These are phyloP conservation scores for Citrus maxima DNA, from an alignment of 345 rosid species.

Conservation along the genomic window DNA sequence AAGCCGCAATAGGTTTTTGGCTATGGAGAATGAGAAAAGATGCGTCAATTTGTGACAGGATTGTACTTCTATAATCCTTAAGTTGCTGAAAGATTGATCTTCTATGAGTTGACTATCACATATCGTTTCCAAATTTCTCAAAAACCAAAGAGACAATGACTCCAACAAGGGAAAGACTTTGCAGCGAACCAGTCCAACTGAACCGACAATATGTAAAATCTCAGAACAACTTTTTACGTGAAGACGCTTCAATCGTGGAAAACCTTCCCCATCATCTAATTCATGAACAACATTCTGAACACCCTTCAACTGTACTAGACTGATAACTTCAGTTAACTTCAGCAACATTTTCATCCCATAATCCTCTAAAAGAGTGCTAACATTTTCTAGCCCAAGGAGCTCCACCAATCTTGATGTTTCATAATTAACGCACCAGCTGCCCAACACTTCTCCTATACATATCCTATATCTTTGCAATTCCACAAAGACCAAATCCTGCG, in stretches of 20 bases:
- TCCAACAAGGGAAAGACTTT: constrained; percentile 7
- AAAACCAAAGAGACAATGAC: constrained; percentile 1
- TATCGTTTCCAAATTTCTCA: constrained; percentile 16
- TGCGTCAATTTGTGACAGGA: constrained; percentile 12
- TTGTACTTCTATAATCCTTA: not conserved
- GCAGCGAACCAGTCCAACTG: not conserved
- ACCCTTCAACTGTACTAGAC: not conserved
- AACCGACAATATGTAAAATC: not conserved
- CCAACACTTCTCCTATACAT: not conserved
- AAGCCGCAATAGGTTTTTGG: not conserved
- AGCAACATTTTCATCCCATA: not conserved
- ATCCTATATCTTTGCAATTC: not conserved
- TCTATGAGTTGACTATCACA: not conserved
- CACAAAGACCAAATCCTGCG: not conserved
- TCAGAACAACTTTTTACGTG: not conserved
- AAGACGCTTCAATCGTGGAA: constrained; percentile 19
- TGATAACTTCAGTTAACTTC: constrained; percentile 9
- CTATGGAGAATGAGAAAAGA: constrained; percentile 16
- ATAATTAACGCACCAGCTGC: accelerated
- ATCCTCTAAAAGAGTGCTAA: not conserved
- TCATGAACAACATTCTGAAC: not conserved
- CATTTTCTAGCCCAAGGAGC: not conserved
- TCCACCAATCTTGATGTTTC: not conserved
- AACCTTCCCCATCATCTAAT: not conserved
- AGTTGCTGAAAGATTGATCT: constrained; percentile 10